phyloP scores from a whole-genome alignment of 805 yeast genomes.

The Metschnikowia noctiluminum region DNA sequence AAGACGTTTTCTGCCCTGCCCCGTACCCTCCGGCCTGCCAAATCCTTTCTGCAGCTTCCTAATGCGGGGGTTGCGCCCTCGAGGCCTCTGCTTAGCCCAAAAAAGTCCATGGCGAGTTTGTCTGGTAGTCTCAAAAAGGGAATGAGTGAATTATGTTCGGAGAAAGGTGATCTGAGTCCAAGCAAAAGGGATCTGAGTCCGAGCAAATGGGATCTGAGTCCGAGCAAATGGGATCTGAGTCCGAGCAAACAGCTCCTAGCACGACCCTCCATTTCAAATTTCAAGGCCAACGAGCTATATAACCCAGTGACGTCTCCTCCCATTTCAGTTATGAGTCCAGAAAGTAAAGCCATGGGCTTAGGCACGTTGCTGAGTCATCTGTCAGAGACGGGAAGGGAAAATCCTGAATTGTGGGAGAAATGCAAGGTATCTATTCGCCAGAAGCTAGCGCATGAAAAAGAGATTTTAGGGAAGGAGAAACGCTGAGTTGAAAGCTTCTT shows the following conservation, averaged over 20 bases:
- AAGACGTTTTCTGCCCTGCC: slow-evolving; percentile 1
- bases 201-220: neutral
- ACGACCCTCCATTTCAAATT: slow-evolving; percentile 25
- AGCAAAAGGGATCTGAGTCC: neutral
- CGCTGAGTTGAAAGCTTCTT: neutral
- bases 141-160: neutral
- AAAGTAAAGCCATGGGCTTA: neutral
- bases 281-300: slow-evolving; percentile 23
- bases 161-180: neutral
- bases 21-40: slow-evolving; percentile 3
- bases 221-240: neutral
- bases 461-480: slow-evolving; percentile 1
- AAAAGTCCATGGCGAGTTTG: slow-evolving; percentile 4
- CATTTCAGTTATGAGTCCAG: neutral
- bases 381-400: slow-evolving; percentile 5
- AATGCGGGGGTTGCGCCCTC: neutral
- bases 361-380: slow-evolving; percentile 5
- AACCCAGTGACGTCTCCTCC: slow-evolving; percentile 24
- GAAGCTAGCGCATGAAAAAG: slow-evolving; percentile 21
- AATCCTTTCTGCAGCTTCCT: slow-evolving; percentile 7
- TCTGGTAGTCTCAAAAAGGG: neutral
- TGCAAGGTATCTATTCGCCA: slow-evolving; percentile 27
- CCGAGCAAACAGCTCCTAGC: slow-evolving; percentile 6
- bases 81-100: slow-evolving; percentile 5
- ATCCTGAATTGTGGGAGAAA: slow-evolving; percentile 25